Evolutionary conservation across 2,329 filamentous ascomycete genomes (phyloP).

Genomic region (Fusarium neocosmosporiellum): DNA sequence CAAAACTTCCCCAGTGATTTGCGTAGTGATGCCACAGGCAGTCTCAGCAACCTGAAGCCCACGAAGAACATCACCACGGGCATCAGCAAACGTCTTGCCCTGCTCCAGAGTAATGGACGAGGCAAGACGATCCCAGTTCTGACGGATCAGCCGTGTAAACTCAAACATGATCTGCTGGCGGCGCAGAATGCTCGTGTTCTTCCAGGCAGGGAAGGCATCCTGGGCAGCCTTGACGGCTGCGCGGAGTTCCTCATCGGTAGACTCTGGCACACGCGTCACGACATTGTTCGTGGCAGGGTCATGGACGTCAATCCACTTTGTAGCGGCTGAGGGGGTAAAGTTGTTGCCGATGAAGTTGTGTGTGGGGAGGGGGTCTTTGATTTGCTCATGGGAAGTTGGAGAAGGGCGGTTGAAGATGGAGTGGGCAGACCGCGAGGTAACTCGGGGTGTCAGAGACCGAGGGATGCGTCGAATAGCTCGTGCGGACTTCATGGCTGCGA

Average conservation of each 20-base stretch:
- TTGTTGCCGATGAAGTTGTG: conserved; percentile 81
- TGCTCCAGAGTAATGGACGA: conserved; percentile 81
- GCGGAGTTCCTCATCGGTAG: conserved; percentile 69
- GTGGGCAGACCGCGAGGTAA: conserved; percentile 11
- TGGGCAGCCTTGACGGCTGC: conserved; percentile 75
- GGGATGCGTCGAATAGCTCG: conserved; percentile 14
- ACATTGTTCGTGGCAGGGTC: conserved; percentile 85
- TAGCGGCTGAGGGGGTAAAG: conserved; percentile 72
- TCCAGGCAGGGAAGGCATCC: conserved; percentile 76
- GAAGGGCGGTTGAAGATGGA: conserved; percentile 18
- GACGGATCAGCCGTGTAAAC: conserved; percentile 75
- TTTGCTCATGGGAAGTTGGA: conserved; percentile 42
- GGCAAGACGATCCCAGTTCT: conserved; percentile 79
- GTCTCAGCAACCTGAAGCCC: conserved; percentile 81
- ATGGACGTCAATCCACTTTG: conserved; percentile 77
- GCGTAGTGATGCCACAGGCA: conserved; percentile 76
- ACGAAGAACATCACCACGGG: conserved; percentile 77
- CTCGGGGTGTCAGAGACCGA: conserved; percentile 16
- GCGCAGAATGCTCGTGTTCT: conserved; percentile 70
- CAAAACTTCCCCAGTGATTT: conserved; percentile 79
- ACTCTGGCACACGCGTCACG: conserved; percentile 81
- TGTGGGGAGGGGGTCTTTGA: conserved; percentile 69
- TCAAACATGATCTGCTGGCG: conserved; percentile 83
- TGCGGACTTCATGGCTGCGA: conserved; percentile 5
- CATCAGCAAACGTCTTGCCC: conserved; percentile 81